Base-by-base conservation (phyloP, 495 filamentous ascomycete genomes). In the Oidiodendron maius region DNA sequence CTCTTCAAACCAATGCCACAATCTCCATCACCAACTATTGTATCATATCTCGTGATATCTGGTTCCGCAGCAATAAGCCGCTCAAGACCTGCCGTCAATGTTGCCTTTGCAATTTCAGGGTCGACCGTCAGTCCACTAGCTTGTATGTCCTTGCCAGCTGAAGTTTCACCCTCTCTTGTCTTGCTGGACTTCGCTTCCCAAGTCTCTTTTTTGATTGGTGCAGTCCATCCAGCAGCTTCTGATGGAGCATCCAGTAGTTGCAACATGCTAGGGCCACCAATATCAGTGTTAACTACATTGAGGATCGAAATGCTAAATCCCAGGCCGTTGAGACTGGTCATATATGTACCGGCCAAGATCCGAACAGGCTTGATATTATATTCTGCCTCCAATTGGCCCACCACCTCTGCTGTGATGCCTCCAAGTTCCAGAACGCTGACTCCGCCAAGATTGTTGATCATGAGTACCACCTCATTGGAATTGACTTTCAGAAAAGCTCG, bases 361-460 rank as follows among this genome's bases (percentile, higher is more conserved):
- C 90, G 75, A 30, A 82, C 78, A 2, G 89, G 89, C 58, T 78
- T 80, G 60, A 94, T 81, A 39, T 76, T 71, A 69, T 85, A 90
- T 38, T 71, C 70, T 32, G 72, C 69, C 25, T 69, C 68, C 11
- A 98, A 76, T 66, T 95, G 91, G 36, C 71, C 72, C n/a, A 85
- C 77, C 32, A 95, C 83, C 64, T 96, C 91, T n/a, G 83, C 69
- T 6, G 87, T 85, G 58, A 97, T 91, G 35, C 87, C 93, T 4
- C 89, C 83, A 56, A 97, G 70, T 65, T 98, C 93, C 46, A 98
- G 70, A 26, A 81, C 80, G 64, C 87, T 94, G 3, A 96, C 82
- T 18, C 89, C 87, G n/a, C 93, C 93, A 12, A 97, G 74, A 61
- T 98, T 98, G 64, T 97, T 97, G 58, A 98, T 76, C 54, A 96